Evolutionary conservation across 176 grass and related monocot genomes (phyloP), one percentile per base, ranked within the genome.

Genomic region (Oryza australiensis): DNA sequence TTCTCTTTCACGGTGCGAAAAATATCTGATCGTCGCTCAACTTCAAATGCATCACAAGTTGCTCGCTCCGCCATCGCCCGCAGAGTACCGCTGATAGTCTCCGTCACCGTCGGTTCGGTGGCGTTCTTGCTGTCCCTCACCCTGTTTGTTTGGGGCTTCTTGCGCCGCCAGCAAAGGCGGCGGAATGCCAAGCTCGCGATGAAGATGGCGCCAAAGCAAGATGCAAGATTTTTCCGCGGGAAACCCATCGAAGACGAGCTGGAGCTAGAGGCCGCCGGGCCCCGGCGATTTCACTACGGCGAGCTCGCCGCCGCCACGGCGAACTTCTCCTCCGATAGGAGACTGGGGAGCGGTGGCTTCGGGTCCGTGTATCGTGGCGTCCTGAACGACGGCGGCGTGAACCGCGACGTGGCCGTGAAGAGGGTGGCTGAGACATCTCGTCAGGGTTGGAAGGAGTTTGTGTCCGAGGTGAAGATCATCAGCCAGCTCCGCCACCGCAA

Each of bases 381-480:
- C 14, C 0, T 2, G 0, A 40, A 53, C 30, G 65, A 34, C 29
- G 29, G 33, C 33, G 29, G 29, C 29, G 29, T 34, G 33, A 34
- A 10, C 30, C 65, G 10, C 16, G 6, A 63, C n/a, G 67, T 77
- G 0, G 85, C 79, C 0, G 73, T 87, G 15, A 87, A 87, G 79
- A 75, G 35, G 34, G 79, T 77, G 53, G 76, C 73, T 0, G 7
- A 71, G 23, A 87, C 29, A 29, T 29, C 74, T 29, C 29, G 29
- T 29, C 29, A 29, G 29, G 92, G 92, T 15, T 78, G 73, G 72
- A 89, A 91, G 73, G 87, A 91, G 81, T 91, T 85, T 12, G 74
- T 80, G 64, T 62, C 89, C 0, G 92, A 94, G 87, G 81, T 91
- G 59, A 76, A 26, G 34, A 89, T 87, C 57, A 89, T 92, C n/a